Conservation (phyloP, 129 eudicot species). For the Glebionis coronaria region DNA sequence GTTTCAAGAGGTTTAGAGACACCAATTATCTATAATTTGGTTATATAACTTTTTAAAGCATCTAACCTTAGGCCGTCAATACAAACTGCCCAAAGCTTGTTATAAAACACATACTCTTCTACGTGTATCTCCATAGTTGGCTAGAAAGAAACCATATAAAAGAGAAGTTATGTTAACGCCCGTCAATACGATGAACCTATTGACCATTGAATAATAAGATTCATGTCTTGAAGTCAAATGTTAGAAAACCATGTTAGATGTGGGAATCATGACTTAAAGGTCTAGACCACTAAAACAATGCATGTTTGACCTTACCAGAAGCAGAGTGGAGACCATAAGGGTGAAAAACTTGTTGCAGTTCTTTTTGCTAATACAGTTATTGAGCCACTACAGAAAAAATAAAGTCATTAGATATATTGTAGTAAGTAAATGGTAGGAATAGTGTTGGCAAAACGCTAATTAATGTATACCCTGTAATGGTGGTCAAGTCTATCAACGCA, state of each 20-base stretch:
- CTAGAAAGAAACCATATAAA: no score
- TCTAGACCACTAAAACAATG: conserved; percentile 18
- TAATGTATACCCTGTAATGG: conserved; percentile 80
- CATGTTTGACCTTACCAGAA: conserved; percentile 63
- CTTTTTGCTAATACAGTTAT: conserved; percentile 86
- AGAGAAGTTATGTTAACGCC: no score
- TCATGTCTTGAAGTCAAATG: conserved; percentile 66
- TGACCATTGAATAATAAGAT: conserved; percentile 98
- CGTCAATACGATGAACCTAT: conserved; percentile 87
- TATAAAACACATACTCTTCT: no score
- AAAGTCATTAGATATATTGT: conserved; percentile 10
- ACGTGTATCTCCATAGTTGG: no score
- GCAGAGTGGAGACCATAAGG: conserved; percentile 89
- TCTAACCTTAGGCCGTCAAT: no score
- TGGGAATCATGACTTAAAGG: conserved; percentile 31
- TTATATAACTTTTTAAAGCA: no score
- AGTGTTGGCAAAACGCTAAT: no score
- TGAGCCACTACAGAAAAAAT: conserved; percentile 67
- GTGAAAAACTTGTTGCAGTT: conserved; percentile 75
- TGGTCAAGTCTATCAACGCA: conserved; percentile 93
- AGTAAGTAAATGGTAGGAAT: not conserved
- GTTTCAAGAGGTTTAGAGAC: no score
- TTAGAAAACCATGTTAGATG: conserved; percentile 29
- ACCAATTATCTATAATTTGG: no score
- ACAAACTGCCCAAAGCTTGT: no score